Base-by-base conservation (phyloP, 306 rosid species). In the Vigna reflexopilosa region DNA sequence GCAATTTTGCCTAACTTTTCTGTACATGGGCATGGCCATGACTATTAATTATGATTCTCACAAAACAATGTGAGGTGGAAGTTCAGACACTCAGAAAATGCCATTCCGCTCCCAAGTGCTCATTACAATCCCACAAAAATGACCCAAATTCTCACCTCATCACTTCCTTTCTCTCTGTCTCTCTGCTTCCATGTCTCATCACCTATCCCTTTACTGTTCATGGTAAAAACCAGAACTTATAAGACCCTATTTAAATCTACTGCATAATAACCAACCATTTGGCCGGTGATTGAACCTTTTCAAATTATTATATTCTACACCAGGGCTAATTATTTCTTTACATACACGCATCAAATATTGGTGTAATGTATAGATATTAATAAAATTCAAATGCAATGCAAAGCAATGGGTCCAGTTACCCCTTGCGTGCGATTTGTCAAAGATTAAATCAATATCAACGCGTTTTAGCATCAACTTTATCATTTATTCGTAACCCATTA, bases 341-440 rank as follows among this genome's bases (percentile, higher is more conserved):
- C 73, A 20, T 26, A 49, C 44, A 56, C 15, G 30, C 26, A 58
- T 58, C 71, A 38, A 32, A 81, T 75, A 51, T 30, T 6, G 13
- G 11, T 32, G 6, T 30, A 22, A n/a, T 32, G 14, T 32, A 66
- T 22, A 32, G 28, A 45, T 17, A 55, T 44, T 14, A 68, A 80
- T 24, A 49, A 78, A 71, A 72, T 82, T 76, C 72, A 80, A 70
- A 82, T 76, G 70, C 32, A 70, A 59, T 76, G 73, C 40, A 70
- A 65, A 84, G 74, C 71, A 83, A 81, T 80, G 83, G 84, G 84
- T 70, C 80, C 82, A 65, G 64, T 80, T 61, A 75, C 82, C 48
- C 61, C 76, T 75, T 73, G 87, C 88, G 84, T 89, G 87, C 79
- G n/a, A 77, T 79, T 85, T 82, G 92, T 88, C 93, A 91, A 89